Evolutionary conservation across 768 basidiomycete species (phyloP).

Genomic region (Auricularia auricula-judae): DNA sequence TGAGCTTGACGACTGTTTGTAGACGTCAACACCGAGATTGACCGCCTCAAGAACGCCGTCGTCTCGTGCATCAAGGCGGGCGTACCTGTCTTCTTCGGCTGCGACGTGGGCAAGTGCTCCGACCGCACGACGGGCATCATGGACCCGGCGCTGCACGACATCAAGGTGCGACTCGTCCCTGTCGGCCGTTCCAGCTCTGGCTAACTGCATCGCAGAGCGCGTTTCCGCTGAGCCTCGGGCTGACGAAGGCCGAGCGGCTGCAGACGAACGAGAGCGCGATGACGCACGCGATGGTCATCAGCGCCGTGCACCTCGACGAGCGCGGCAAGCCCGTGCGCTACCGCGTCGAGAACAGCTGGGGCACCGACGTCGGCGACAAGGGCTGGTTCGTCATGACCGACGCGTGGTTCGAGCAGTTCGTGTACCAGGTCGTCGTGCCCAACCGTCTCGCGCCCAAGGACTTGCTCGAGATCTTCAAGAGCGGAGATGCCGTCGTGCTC

Average conservation of each 20-base stretch:
- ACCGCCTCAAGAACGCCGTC: slow-evolving; percentile 70
- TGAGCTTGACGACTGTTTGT: background rate
- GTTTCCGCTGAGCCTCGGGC: slow-evolving; percentile 67
- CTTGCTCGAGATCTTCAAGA: slow-evolving; percentile 70
- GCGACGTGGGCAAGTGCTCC: slow-evolving; percentile 86
- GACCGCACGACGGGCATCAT: slow-evolving; percentile 65
- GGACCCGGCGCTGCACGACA: slow-evolving; percentile 76
- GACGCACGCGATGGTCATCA: slow-evolving; percentile 96
- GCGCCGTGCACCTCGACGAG: slow-evolving; percentile 77
- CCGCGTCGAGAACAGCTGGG: slow-evolving; percentile 97
- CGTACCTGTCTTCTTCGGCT: slow-evolving; percentile 89
- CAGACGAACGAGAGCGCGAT: slow-evolving; percentile 76
- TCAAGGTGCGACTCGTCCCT: slow-evolving; percentile 40
- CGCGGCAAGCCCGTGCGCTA: slow-evolving; percentile 73
- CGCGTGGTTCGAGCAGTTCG: slow-evolving; percentile 84
- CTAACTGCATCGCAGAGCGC: slow-evolving; percentile 39
- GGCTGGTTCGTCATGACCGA: slow-evolving; percentile 92
- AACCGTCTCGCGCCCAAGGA: slow-evolving; percentile 69
- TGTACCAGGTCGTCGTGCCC: slow-evolving; percentile 89
- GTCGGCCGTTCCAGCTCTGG: background rate
- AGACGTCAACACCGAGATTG: slow-evolving; percentile 87
- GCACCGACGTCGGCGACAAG: slow-evolving; percentile 60
- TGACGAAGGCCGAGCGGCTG: slow-evolving; percentile 80
- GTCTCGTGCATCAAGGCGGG: slow-evolving; percentile 82
- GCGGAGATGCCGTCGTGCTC: slow-evolving; percentile 52